phyloP scores from a whole-genome alignment of 2,329 filamentous ascomycete species.

The Colletotrichum neosansevieriae region DNA sequence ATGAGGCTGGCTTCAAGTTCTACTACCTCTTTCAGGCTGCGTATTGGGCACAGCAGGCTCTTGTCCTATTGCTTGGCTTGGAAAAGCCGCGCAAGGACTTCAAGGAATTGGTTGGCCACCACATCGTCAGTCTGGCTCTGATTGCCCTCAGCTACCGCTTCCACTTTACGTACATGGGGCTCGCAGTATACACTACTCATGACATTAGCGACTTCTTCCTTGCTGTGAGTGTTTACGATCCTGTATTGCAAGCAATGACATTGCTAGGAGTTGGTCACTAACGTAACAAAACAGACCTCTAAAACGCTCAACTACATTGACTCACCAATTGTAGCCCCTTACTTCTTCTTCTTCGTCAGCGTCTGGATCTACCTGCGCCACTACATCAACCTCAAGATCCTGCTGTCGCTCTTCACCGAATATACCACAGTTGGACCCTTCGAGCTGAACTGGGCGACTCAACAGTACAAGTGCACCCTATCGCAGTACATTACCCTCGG shows the following conservation, averaged over 20 bases:
- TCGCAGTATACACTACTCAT: slow-evolving; percentile 94
- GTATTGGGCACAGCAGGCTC: slow-evolving; percentile 95
- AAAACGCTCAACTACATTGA: slow-evolving; percentile 94
- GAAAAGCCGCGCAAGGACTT: slow-evolving; percentile 97
- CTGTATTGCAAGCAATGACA: no score
- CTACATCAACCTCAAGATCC: slow-evolving; percentile 82
- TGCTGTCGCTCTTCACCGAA: slow-evolving; percentile 80
- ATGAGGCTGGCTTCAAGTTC: slow-evolving; percentile 87
- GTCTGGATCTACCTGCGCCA: slow-evolving; percentile 93
- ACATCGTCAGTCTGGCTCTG: slow-evolving; percentile 87
- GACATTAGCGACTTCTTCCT: slow-evolving; percentile 97
- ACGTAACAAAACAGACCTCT: slow-evolving; percentile 71
- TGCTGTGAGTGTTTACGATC: slow-evolving; percentile 69
- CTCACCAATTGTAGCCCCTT: slow-evolving; percentile 80
- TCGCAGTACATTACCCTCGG: slow-evolving; percentile 74
- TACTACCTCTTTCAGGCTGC: slow-evolving; percentile 96
- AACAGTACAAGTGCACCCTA: slow-evolving; percentile 82
- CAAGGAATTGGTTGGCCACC: slow-evolving; percentile 91
- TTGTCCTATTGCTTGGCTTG: slow-evolving; percentile 86
- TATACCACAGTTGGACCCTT: slow-evolving; percentile 81
- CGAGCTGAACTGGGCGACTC: slow-evolving; percentile 79
- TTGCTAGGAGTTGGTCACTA: slow-evolving; percentile 8
- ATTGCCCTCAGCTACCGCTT: slow-evolving; percentile 92
- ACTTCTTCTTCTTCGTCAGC: slow-evolving; percentile 84
- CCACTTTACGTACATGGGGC: slow-evolving; percentile 95